Evolutionary conservation across 768 basidiomycete species (phyloP).

Genomic region (Tubosaeta sp.): DNA sequence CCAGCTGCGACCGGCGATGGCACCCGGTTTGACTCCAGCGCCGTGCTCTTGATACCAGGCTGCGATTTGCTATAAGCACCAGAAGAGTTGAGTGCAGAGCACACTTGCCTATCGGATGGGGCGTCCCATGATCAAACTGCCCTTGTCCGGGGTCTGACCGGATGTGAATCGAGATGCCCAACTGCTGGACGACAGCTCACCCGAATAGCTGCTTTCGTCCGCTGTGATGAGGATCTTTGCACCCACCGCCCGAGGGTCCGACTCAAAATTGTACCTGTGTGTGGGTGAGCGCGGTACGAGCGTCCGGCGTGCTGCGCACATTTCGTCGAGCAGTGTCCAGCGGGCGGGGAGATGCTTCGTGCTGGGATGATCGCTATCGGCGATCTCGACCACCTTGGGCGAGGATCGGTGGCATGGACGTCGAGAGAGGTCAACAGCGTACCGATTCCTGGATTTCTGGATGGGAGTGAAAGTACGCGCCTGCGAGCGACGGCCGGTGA

Average conservation of each 20-base stretch:
- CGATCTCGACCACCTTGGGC: conserved; percentile 52
- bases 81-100: background rate
- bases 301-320: conserved; percentile 37
- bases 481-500: conserved; percentile 24
- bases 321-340: conserved; percentile 58
- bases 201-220: conserved; percentile 59
- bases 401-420: background rate
- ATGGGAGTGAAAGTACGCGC: conserved; percentile 71
- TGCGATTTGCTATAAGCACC: conserved; percentile 24
- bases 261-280: conserved; percentile 65
- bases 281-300: conserved; percentile 8
- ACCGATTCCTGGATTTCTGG: conserved; percentile 63
- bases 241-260: conserved; percentile 62
- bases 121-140: conserved; percentile 60
- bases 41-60: conserved; percentile 84
- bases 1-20: conserved; percentile 68
- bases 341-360: conserved; percentile 47
- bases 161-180: background rate
- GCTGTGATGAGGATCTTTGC: conserved; percentile 61
- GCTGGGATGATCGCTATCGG: conserved; percentile 58
- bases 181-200: conserved; percentile 34
- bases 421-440: conserved; percentile 13
- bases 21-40: conserved; percentile 51
- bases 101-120: conserved; percentile 69
- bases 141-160: conserved; percentile 28